A percentile compares a stretch with the other conserved stretches of the same genome.
These are phyloP conservation scores for Lactarius sp. DNA, from an alignment of 768 basidiomycete species.

Conservation along the genomic window DNA sequence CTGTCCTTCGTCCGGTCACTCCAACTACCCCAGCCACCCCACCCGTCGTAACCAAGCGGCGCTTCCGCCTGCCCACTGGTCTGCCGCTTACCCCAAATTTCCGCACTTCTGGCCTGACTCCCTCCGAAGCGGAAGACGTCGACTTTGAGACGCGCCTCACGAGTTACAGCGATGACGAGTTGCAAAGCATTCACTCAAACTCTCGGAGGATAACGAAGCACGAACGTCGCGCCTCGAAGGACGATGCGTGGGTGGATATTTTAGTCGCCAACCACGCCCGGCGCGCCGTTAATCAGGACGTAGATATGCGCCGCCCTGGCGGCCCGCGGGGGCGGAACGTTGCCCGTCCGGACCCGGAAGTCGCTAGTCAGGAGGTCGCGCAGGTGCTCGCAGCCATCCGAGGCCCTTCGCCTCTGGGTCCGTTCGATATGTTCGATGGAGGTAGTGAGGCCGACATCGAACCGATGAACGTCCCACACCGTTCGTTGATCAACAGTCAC, in stretches of 20 bases:
- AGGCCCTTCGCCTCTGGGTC: constrained; percentile 31
- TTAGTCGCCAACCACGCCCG: constrained; percentile 56
- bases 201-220: constrained; percentile 35
- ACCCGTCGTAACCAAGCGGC: constrained; percentile 38
- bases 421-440: constrained; percentile 36
- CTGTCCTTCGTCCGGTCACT: constrained; percentile 23
- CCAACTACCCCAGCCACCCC: constrained; percentile 32
- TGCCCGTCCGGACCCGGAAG: constrained; percentile 56
- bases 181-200: constrained; percentile 16
- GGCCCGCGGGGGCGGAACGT: constrained; percentile 33
- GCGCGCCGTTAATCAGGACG: constrained; percentile 54
- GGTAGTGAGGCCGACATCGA: constrained; percentile 27
- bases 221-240: constrained; percentile 41
- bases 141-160: constrained; percentile 82
- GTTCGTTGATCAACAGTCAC: constrained; percentile 11
- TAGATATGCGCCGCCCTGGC: constrained; percentile 31
- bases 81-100: constrained; percentile 48
- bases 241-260: constrained; percentile 89
- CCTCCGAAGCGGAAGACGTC: constrained; percentile 74
- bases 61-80: constrained; percentile 54
- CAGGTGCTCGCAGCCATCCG: constrained; percentile 59
- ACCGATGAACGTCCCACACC: constrained; percentile 23
- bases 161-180: constrained; percentile 48
- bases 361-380: constrained; percentile 68
- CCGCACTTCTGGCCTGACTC: constrained; percentile 47